phyloP scores from a whole-genome alignment of 1,284 basidiomycete species.

The Coniophora puteana region DNA sequence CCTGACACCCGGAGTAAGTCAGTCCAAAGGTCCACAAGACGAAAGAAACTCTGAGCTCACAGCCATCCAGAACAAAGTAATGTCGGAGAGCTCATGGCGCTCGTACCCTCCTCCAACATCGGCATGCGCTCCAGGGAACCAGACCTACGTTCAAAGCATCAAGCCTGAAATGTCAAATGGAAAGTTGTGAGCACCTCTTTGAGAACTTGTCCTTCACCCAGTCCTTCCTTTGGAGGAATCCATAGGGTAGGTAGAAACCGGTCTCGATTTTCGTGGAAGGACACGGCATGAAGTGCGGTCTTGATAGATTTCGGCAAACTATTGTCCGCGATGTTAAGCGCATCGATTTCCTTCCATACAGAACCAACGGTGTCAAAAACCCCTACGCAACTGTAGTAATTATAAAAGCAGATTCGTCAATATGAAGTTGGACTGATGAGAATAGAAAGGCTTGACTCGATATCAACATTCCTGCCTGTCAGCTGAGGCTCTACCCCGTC shows the following conservation, averaged over 20 bases:
- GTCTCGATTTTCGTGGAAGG: slow-evolving; percentile 25
- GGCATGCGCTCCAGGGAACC: slow-evolving; percentile 21
- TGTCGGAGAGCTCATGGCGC: slow-evolving; percentile 21
- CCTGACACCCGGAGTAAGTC: slow-evolving; percentile 4
- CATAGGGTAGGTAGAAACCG: slow-evolving; percentile 24
- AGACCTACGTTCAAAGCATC: slow-evolving; percentile 11
- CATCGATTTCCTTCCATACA: slow-evolving; percentile 14
- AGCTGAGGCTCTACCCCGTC: slow-evolving; percentile 7
- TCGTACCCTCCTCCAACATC: slow-evolving; percentile 21
- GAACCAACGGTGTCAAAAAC: slow-evolving; percentile 28
- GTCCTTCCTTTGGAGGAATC: slow-evolving; percentile 10
- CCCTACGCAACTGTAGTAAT: slow-evolving; percentile 18
- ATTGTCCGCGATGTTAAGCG: slow-evolving; percentile 20
- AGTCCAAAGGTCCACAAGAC: not conserved
- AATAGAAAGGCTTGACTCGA: no score
- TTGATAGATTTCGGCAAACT: slow-evolving; percentile 18
- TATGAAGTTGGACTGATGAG: no score
- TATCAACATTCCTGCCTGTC: no score
- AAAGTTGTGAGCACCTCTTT: slow-evolving; percentile 16
- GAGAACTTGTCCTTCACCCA: slow-evolving; percentile 11
- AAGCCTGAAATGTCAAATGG: not conserved
- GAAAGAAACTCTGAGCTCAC: slow-evolving; percentile 9
- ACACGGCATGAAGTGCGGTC: slow-evolving; percentile 23
- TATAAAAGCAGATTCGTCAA: slow-evolving; percentile 1
- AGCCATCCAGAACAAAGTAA: slow-evolving; percentile 23